Percentiles rank a stretch among this genome's conserved stretches.
Conservation (phyloP, 2,329 filamentous ascomycete genomes). For the Aspergillus aculeatus region DNA sequence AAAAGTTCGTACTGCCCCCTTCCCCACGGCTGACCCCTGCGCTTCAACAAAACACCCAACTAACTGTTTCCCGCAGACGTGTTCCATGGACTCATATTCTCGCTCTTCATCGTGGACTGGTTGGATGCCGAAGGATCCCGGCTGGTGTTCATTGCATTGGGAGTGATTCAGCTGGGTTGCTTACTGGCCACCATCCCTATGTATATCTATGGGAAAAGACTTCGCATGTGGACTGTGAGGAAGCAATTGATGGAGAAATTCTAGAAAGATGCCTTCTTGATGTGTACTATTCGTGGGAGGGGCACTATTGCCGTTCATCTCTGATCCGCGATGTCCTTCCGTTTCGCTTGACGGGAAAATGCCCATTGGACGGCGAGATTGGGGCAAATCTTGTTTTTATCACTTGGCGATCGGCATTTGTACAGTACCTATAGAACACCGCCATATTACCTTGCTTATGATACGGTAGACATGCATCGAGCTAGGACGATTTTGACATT, state of each 20-base stretch:
- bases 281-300: no score
- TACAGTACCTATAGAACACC: neutral
- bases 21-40: neutral
- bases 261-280: neutral
- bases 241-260: conserved; percentile 76
- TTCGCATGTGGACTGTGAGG: conserved; percentile 89
- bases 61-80: conserved; percentile 53
- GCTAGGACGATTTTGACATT: neutral
- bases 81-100: conserved; percentile 84
- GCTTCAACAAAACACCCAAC: conserved; percentile 12
- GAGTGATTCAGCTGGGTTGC: conserved; percentile 77
- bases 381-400: neutral
- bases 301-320: neutral
- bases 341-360: neutral
- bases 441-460: conserved; percentile 1
- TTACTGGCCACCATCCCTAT: conserved; percentile 79
- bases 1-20: conserved; percentile 61
- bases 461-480: neutral
- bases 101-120: conserved; percentile 85
- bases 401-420: neutral
- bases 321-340: neutral
- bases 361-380: neutral
- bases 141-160: conserved; percentile 76
- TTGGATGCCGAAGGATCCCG: conserved; percentile 71
- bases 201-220: conserved; percentile 90